Percentiles rank a stretch among this genome's conserved stretches.
Evolutionary conservation across 2,329 filamentous ascomycete genomes (phyloP).

Genomic region (Xylariaceae sp.): DNA sequence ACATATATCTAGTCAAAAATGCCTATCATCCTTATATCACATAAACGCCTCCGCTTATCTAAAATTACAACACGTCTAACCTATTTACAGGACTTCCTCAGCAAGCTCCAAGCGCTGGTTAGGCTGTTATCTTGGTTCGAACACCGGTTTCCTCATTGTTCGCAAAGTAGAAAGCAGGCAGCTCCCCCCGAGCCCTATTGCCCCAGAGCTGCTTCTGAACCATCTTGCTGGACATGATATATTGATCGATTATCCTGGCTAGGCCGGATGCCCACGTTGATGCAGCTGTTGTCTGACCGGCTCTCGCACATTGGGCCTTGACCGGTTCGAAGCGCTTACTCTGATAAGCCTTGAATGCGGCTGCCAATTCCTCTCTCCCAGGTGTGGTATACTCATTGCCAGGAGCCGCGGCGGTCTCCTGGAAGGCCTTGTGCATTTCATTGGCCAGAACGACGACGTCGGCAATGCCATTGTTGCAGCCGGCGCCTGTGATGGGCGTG

Average conservation of each 20-base stretch:
- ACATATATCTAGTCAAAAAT: too few species aligned
- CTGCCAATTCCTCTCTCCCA: neutral
- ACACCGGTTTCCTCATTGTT: too few species aligned
- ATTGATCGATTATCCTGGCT: neutral
- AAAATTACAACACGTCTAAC: too few species aligned
- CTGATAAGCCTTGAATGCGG: constrained; percentile 3
- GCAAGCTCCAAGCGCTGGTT: too few species aligned
- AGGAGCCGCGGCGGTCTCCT: neutral
- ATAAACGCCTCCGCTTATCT: too few species aligned
- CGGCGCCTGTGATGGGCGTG: constrained; percentile 4
- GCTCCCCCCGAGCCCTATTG: neutral
- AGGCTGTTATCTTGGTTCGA: too few species aligned
- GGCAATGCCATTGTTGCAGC: constrained; percentile 5
- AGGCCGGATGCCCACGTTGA: neutral
- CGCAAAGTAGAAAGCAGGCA: neutral
- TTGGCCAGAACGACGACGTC: constrained; percentile 7
- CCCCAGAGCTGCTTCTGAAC: neutral
- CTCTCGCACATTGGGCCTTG: neutral
- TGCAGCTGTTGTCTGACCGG: neutral
- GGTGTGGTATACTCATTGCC: neutral
- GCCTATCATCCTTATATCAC: too few species aligned
- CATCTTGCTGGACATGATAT: neutral
- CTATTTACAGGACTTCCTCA: too few species aligned
- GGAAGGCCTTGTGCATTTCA: constrained; percentile 6
- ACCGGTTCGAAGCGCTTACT: neutral